Evolutionary conservation across 768 basidiomycete genomes (phyloP), one percentile per base, ranked within the genome.

Genomic region (Cubamyces lactineus): DNA sequence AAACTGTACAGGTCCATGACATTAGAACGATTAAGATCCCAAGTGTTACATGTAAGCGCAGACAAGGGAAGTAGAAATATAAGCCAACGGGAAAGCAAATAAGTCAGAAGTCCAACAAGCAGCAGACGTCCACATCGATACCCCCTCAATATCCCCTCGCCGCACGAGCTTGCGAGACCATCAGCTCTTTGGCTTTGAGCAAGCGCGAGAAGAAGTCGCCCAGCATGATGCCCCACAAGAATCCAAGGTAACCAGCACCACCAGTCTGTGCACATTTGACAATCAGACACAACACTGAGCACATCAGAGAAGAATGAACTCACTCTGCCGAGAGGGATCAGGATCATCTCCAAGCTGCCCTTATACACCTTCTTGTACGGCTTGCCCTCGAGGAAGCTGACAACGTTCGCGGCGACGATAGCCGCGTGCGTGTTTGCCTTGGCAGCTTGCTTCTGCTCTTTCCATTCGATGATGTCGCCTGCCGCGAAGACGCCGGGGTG

Each of bases 381-480:
- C 23, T 69, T 71, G 53, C 79, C 81, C 13, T 68, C 69, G 34
- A 87, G 72, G 54, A 82, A 68, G 30, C 73, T 71, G 0, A 84
- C 38, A 17, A 87, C 70, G 60, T 91, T 90, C 30, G 76, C 72
- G 2, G 74, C 76, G 40, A 84, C 75, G 40, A 88, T 59, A 1
- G 68, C 45, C 2, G 69, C 72, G 59, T 90, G 89, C 5, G 66
- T 67, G 1, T 49, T 24, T 0, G 75, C 76, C 70, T 89, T 88
- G 15, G 74, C 77, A 0, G 73, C 73, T 66, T 82, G 86, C 66
- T 88, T 89, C 71, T 88, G 84, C 71, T 89, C 89, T 0, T 73
- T 58, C 77, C 82, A 85, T 41, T 86, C 84, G 61, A 86, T 81
- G 61, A 86, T 79, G 67, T 91, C 89, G 1, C 89, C 89, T 2